Percentiles rank a stretch among this genome's conserved stretches.
Conservation (phyloP, 1,284 basidiomycete genomes). For the Leccinum huronense region DNA sequence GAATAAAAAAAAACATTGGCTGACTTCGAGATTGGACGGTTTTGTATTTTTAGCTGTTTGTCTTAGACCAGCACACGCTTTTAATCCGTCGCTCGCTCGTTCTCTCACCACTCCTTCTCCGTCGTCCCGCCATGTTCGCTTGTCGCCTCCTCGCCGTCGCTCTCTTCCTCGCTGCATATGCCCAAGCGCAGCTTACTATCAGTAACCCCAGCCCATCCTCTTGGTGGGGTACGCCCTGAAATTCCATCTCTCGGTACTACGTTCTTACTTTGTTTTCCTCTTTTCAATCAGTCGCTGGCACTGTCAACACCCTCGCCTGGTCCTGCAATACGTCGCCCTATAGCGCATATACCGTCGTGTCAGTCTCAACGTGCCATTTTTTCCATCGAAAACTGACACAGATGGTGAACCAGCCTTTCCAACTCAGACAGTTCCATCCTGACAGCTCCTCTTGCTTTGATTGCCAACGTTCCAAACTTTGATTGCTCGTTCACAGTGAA, state of each 20-base stretch:
- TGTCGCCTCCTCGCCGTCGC: conserved; percentile 36
- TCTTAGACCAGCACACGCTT: conserved; percentile 8
- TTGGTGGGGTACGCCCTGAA: conserved; percentile 48
- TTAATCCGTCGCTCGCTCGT: conserved; percentile 28
- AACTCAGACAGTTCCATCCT: conserved; percentile 41
- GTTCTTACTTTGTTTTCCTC: conserved; percentile 3
- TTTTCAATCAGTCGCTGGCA: conserved; percentile 31
- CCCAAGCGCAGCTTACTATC: conserved; percentile 35
- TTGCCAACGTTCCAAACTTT: conserved; percentile 53
- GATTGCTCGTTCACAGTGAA: conserved; percentile 61
- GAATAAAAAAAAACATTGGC: conserved; percentile 15
- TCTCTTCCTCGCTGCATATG: conserved; percentile 39
- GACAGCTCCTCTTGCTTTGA: conserved; percentile 39
- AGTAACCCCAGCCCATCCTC: conserved; percentile 37
- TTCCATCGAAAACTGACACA: conserved; percentile 12
- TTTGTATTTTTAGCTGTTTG: conserved; percentile 3
- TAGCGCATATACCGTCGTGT: conserved; percentile 44
- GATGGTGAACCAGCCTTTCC: conserved; percentile 34
- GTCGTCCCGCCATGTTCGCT: conserved; percentile 38
- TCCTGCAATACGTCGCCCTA: conserved; percentile 39
- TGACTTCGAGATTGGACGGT: background rate
- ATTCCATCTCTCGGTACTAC: background rate
- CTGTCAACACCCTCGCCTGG: conserved; percentile 43
- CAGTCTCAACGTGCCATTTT: conserved; percentile 19
- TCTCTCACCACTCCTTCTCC: conserved; percentile 16